phyloP scores from a whole-genome alignment of 2,329 filamentous ascomycete species.

The Rutstroemia sp. region DNA sequence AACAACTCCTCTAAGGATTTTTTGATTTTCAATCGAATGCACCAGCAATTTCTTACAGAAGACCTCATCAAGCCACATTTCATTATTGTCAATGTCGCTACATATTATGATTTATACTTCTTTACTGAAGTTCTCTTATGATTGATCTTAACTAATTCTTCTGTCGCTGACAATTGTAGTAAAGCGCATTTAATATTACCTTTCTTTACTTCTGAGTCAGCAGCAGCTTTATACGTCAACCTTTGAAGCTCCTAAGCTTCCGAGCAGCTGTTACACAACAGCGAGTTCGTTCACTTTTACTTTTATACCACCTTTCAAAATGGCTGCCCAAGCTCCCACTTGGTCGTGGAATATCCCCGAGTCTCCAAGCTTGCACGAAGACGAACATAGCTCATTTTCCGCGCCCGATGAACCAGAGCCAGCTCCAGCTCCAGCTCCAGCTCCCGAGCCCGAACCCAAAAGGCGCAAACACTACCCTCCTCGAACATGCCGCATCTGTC shows the following conservation, averaged over 20 bases:
- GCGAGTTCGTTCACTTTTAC: background rate
- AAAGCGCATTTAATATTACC: background rate
- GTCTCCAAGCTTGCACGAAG: background rate
- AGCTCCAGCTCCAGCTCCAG: background rate
- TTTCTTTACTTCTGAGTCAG: background rate
- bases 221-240: background rate
- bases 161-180: background rate
- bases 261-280: background rate
- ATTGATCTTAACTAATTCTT: constrained; percentile 1
- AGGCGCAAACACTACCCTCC: constrained; percentile 52
- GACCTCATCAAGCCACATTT: constrained; percentile 11
- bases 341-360: constrained; percentile 6
- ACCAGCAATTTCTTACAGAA: background rate
- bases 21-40: background rate
- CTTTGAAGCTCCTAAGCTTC: background rate
- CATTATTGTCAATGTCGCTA: constrained; percentile 9
- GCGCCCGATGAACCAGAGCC: background rate
- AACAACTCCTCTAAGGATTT: background rate
- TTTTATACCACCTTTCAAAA: background rate
- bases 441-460: constrained; percentile 18
- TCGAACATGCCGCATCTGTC: constrained; percentile 81
- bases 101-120: constrained; percentile 18
- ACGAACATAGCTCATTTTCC: background rate
- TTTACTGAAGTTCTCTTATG: constrained; percentile 8
- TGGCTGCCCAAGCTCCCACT: background rate